Conservation (phyloP, 2,329 filamentous ascomycete species). For the Colletotrichum zoysiae region DNA sequence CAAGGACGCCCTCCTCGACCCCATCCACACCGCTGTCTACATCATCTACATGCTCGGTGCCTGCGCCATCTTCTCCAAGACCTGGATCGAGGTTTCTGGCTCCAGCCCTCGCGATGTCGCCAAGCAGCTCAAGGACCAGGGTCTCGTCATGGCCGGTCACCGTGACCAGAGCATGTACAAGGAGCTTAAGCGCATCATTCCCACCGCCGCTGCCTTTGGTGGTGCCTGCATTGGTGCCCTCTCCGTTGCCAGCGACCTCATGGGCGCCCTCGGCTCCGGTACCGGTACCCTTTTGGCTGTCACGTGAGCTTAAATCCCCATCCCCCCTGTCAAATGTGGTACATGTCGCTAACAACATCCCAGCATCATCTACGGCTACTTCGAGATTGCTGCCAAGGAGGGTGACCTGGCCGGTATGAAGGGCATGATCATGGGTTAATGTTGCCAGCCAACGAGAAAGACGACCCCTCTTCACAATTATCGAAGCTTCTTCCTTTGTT, state of each 20-base stretch:
- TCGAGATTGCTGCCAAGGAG: conserved; percentile 99
- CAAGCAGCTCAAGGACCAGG: conserved; percentile 99
- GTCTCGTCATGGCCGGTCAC: conserved; percentile 99
- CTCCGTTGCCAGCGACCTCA: conserved; percentile 93
- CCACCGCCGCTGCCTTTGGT: conserved; percentile 96
- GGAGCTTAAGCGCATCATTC: conserved; percentile 99
- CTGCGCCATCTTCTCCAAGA: conserved; percentile 99
- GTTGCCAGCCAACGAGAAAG: conserved; percentile 37
- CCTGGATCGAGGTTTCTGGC: conserved; percentile 99
- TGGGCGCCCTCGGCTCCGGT: conserved; percentile 94
- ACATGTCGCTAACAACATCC: conserved; percentile 50
- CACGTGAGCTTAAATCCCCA: conserved; percentile 76
- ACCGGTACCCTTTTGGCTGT: conserved; percentile 98
- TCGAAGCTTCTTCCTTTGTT: conserved; percentile 40
- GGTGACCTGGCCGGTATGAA: conserved; percentile 90
- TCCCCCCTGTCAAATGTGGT: not conserved
- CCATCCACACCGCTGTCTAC: conserved; percentile 95
- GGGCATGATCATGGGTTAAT: conserved; percentile 78
- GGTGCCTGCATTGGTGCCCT: conserved; percentile 99
- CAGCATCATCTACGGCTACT: conserved; percentile 99
- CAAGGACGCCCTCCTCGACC: conserved; percentile 95
- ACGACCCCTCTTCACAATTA: conserved; percentile 34
- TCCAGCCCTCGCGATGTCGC: conserved; percentile 97
- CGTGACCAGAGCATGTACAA: conserved; percentile 99
- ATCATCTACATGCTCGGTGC: conserved; percentile 98